Evolutionary conservation across 441 rosid genomes (phyloP).

Genomic region (Mallotus repandus): DNA sequence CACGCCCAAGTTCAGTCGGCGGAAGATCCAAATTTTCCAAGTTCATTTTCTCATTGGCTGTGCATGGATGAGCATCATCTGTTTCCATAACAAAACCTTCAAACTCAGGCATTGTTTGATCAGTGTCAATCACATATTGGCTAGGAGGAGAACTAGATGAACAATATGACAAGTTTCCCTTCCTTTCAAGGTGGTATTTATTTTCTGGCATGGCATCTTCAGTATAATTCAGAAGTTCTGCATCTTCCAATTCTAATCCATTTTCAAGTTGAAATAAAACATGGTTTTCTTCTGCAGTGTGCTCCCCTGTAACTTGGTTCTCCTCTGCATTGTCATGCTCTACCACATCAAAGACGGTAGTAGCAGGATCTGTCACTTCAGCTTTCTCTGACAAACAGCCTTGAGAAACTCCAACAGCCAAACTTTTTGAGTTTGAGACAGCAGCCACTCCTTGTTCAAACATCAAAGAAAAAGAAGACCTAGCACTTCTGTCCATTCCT

Average conservation of each 20-base stretch:
- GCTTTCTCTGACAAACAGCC: conserved; percentile 35
- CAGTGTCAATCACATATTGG: conserved; percentile 29
- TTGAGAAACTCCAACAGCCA: conserved; percentile 33
- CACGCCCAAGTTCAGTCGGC: conserved; percentile 49
- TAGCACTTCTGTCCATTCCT: conserved; percentile 26
- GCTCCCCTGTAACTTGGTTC: conserved; percentile 22
- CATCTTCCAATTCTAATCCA: conserved; percentile 27
- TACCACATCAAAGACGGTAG: conserved; percentile 29
- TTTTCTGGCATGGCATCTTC: conserved; percentile 34
- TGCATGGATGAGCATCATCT: conserved; percentile 36
- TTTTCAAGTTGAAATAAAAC: conserved; percentile 27
- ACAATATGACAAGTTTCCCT: conserved; percentile 28
- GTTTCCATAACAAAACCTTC: conserved; percentile 64
- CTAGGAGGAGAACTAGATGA: conserved; percentile 35
- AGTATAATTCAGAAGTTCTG: conserved; percentile 29
- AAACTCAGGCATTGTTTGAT: conserved; percentile 51
- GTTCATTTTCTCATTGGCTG: conserved; percentile 34
- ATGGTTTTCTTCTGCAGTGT: conserved; percentile 28
- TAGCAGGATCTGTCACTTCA: conserved; percentile 33
- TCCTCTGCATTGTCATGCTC: conserved; percentile 26
- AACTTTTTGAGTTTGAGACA: conserved; percentile 23
- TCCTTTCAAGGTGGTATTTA: conserved; percentile 25
- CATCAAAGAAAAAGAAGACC: conserved; percentile 22
- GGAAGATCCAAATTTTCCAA: conserved; percentile 53
- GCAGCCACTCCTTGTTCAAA: conserved; percentile 25